Conservation (phyloP, 495 filamentous ascomycete genomes). For the Penicillium daleae region DNA sequence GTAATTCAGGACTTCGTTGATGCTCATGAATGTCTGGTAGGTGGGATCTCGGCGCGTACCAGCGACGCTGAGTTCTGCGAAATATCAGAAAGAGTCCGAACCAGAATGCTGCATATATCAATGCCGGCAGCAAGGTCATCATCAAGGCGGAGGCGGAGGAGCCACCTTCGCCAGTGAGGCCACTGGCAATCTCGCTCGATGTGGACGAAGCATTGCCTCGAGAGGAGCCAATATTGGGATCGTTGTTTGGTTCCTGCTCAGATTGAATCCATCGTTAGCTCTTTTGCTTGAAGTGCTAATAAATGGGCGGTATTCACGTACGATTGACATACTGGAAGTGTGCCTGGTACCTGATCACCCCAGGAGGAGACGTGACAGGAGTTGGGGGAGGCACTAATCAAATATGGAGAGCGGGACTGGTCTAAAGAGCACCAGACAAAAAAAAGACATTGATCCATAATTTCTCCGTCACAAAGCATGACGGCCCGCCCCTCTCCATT, state of each 20-base stretch:
- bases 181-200: constrained; percentile 36
- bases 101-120: constrained; percentile 67
- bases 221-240: constrained; percentile 49
- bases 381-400: constrained; percentile 7
- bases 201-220: constrained; percentile 47
- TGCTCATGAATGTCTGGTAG: constrained; percentile 68
- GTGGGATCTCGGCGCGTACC: constrained; percentile 84
- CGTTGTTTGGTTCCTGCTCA: constrained; percentile 42
- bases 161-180: constrained; percentile 35
- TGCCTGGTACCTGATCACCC: constrained; percentile 6
- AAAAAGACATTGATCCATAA: constrained; percentile 15
- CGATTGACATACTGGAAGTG: constrained; percentile 19
- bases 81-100: constrained; percentile 74
- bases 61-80: constrained; percentile 69
- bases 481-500: constrained; percentile 18
- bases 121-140: constrained; percentile 72
- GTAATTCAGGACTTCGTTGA: constrained; percentile 47
- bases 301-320: constrained; percentile 1
- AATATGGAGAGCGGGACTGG: background rate
- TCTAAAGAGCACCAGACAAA: background rate
- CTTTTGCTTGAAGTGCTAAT: background rate
- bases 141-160: constrained; percentile 60
- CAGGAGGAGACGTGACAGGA: background rate
- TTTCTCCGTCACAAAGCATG: constrained; percentile 22
- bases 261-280: constrained; percentile 4